phyloP scores from a whole-genome alignment of 192 early-diverging fungal genomes.

The Gonapodya prolifera region DNA sequence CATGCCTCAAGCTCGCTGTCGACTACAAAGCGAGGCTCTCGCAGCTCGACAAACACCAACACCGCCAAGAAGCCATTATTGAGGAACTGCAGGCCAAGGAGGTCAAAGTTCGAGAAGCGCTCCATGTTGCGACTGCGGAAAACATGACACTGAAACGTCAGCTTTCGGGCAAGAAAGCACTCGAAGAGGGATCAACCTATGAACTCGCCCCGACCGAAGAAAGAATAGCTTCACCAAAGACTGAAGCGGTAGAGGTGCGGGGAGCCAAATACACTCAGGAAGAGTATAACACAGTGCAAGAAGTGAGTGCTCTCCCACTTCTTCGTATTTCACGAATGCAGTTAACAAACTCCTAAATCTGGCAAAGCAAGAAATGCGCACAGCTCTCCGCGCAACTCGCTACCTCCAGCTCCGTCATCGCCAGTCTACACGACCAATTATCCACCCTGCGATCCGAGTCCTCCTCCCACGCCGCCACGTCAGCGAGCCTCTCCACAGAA shows the following conservation, averaged over 20 bases:
- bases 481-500: neutral
- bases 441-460: neutral
- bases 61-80: neutral
- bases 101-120: neutral
- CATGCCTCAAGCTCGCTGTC: neutral
- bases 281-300: neutral
- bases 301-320: neutral
- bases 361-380: neutral
- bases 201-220: neutral
- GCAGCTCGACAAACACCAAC: neutral
- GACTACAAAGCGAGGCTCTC: neutral
- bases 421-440: neutral
- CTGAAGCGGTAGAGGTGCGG: neutral
- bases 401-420: neutral
- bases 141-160: neutral
- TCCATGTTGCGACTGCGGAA: neutral
- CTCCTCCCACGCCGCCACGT: neutral
- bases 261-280: neutral
- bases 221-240: neutral
- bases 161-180: neutral
- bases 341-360: neutral
- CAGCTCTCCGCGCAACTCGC: neutral
- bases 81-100: neutral
- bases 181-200: neutral
- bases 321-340: neutral